Conservation (phyloP, 1,284 basidiomycete species). For the Austroboletus novae-zelandiae region DNA sequence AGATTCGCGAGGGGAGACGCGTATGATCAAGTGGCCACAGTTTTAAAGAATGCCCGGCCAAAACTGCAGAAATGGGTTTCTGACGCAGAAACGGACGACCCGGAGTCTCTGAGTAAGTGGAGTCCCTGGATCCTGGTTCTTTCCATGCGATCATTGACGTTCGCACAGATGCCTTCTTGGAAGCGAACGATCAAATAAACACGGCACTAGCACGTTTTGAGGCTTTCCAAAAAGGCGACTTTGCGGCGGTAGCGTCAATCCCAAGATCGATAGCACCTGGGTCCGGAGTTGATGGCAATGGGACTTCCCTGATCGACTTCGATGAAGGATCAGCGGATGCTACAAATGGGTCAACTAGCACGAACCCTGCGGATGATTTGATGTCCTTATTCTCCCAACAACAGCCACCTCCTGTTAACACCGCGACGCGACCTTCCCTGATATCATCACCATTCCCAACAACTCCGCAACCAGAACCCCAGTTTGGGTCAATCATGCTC, state of each 20-base stretch:
- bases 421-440: conserved; percentile 21
- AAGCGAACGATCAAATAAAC: conserved; percentile 98
- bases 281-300: conserved; percentile 31
- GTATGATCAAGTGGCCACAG: conserved; percentile 93
- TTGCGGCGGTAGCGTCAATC: conserved; percentile 56
- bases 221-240: conserved; percentile 90
- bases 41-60: conserved; percentile 83
- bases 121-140: background rate
- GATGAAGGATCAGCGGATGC: conserved; percentile 45
- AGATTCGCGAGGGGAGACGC: conserved; percentile 85
- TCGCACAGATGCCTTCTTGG: conserved; percentile 78
- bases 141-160: conserved; percentile 1
- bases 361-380: conserved; percentile 51
- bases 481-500: conserved; percentile 49
- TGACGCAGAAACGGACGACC: conserved; percentile 81
- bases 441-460: conserved; percentile 17
- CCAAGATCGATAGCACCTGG: conserved; percentile 52
- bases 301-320: conserved; percentile 69
- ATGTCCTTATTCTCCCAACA: conserved; percentile 49
- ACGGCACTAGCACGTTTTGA: conserved; percentile 88
- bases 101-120: conserved; percentile 79
- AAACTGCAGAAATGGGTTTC: conserved; percentile 98
- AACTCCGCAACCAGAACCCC: conserved; percentile 25
- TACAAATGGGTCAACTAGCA: conserved; percentile 8
- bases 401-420: conserved; percentile 25